Base-by-base conservation (phyloP, 805 yeast genomes). In the Teunomyces aglyptinius region DNA sequence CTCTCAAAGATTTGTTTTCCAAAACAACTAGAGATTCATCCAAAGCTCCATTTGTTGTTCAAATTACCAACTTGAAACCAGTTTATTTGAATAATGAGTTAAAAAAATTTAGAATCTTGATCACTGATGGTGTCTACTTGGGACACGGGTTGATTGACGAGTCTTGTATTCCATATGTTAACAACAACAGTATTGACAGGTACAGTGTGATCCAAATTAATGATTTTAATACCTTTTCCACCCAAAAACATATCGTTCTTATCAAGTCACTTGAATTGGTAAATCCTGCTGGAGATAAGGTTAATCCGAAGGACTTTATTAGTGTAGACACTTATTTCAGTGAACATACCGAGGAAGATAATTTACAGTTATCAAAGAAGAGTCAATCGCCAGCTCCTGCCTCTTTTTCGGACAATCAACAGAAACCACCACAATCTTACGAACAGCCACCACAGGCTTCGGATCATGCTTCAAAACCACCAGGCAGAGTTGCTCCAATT, bases 401-500 rank as follows among this genome's bases (percentile, higher is more conserved):
- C 6, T 47, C 40, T n/a, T 44, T 47, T 12, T 41, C 47, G 7
- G 40, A 40, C 44, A 36, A 47, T 11, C 40, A 44, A 27, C 44
- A 47, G 39, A 49, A 45, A 13, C 47, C 43, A 24, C 41, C 43
- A 12, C 53, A 43, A 41, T 4, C 38, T 1, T 16, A 7, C 24
- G 49, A 40, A 34, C 49, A 38, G 33, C 44, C 42, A 49, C 43
- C 43, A 36, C 44, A 36, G 33, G 31, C 35, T 22, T 20, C 47
- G 36, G 51, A 33, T 48, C 60, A 44, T 18, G 35, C 12, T 3
- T 39, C 35, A 2, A 22, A 34, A 22, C 49, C 46, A 13, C 48
- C 48, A 32, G 60, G 60, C 36, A 75, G 77, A 26, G 72, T 86
- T 33, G 80, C 79, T 55, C 86, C 95, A 8, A 88, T 91, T 55